Evolutionary conservation across 495 filamentous ascomycete species (phyloP).

Genomic region (Podospora appendiculata): DNA sequence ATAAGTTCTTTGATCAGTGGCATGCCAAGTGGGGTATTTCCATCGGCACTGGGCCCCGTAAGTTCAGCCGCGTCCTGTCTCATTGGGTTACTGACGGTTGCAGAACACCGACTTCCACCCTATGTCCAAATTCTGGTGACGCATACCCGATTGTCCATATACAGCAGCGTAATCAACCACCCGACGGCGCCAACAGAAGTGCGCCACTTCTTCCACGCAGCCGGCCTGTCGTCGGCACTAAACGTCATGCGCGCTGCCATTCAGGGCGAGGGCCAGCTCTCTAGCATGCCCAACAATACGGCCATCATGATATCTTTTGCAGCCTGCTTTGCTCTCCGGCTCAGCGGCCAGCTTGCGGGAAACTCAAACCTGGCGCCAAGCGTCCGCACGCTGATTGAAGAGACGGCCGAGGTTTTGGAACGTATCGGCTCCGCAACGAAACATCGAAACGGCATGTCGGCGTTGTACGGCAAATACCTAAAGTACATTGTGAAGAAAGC

Average conservation of each 20-base stretch:
- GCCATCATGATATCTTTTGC: slow-evolving; percentile 73
- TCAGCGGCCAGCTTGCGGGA: slow-evolving; percentile 49
- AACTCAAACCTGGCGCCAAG: slow-evolving; percentile 59
- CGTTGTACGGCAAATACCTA: slow-evolving; percentile 54
- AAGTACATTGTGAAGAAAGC: slow-evolving; percentile 47
- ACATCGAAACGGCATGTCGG: slow-evolving; percentile 56
- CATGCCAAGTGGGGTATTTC: slow-evolving; percentile 52
- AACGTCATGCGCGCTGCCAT: slow-evolving; percentile 69
- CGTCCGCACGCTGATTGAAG: slow-evolving; percentile 58
- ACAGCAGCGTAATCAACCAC: slow-evolving; percentile 67
- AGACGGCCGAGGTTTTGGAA: slow-evolving; percentile 61
- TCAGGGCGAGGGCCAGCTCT: slow-evolving; percentile 59
- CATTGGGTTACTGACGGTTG: not conserved
- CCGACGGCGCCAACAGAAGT: slow-evolving; percentile 62
- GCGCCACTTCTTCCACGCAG: slow-evolving; percentile 62
- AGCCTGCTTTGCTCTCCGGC: slow-evolving; percentile 59
- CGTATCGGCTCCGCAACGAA: slow-evolving; percentile 55
- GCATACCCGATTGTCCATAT: slow-evolving; percentile 64
- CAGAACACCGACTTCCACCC: slow-evolving; percentile 55
- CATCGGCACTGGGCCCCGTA: slow-evolving; percentile 50
- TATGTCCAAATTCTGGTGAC: slow-evolving; percentile 71
- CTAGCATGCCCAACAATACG: slow-evolving; percentile 72
- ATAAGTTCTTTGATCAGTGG: slow-evolving; percentile 56
- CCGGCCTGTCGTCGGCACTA: slow-evolving; percentile 58
- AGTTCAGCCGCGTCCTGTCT: slow-evolving; percentile 4